Base-by-base conservation (phyloP, 371 early-diverging fungal species). In the Capillidium heterosporum region DNA sequence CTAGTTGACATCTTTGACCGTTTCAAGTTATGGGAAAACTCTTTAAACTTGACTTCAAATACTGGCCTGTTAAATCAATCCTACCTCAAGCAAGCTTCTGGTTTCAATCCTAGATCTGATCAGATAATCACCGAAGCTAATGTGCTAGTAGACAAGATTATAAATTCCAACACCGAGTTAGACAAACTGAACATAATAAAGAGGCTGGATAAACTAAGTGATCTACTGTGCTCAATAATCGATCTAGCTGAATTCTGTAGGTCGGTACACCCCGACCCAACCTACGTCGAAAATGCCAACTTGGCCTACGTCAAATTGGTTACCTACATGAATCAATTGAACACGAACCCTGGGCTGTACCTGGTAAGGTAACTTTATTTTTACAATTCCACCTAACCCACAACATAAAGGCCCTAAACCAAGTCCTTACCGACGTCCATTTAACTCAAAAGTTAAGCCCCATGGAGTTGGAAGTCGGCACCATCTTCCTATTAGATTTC, bases 181-280 rank as follows among this genome's bases (percentile, higher is more conserved):
- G 53, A 53, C 26, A 26, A 13, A 35, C 11, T 53, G 3, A 24
- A 39, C 5, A 53, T 53, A 11, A 81, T 92, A 48, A 87, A 87
- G 60, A 69, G 84, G 42, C 73, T 95, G 43, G 96, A 96, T 63
- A 68, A 81, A 48, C 69, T 95, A n/a, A 87, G 87, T 29, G 93
- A 95, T 65, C 74, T 82, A 0, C 67, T 95, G 19, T 95, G 96
- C 57, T 76, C 77, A 47, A 84, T 94, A 0, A 84, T 95, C 64
- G 97, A 97, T 61, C 74, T 84, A 46, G 84, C 89, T 0, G 97
- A 97, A 66, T 79, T 97, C 23, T 71, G 93, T n/a, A 78, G 93
- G 41, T 87, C 87, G 58, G 81, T 86, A 19, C 94, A 93, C 60
- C 92, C 95, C 0, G 81, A 86, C 63, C 60, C 57, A 51, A 62